Evolutionary conservation across 2,329 filamentous ascomycete species (phyloP).

Genomic region (Magnaporthiopsis incrustans): DNA sequence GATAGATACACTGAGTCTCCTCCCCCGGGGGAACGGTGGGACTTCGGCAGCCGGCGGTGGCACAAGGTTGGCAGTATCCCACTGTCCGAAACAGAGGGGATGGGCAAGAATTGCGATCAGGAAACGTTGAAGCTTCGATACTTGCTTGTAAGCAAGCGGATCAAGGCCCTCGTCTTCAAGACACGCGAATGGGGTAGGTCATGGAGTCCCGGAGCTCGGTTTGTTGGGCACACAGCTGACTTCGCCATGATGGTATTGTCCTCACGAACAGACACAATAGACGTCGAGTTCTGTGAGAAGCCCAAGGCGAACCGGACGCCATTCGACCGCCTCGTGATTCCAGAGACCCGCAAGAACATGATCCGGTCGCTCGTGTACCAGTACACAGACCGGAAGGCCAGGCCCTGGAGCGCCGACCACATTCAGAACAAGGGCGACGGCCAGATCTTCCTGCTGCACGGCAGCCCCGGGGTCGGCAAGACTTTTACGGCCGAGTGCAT

Average conservation of each 20-base stretch:
- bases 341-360: constrained; percentile 11
- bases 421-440: constrained; percentile 18
- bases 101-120: not conserved
- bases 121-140: not conserved
- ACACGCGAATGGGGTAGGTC: not conserved
- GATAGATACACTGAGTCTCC: too few relatives aligned
- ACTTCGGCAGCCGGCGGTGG: not conserved
- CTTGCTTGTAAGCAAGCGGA: not conserved
- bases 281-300: constrained; percentile 8
- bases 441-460: constrained; percentile 19
- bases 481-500: constrained; percentile 10
- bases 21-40: too few relatives aligned
- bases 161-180: constrained; percentile 2
- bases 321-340: constrained; percentile 12
- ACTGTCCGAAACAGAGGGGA: not conserved
- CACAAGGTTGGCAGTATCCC: not conserved
- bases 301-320: constrained; percentile 7
- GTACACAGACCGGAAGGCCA: constrained; percentile 2
- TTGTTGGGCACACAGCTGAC: not conserved
- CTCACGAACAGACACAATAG: not conserved
- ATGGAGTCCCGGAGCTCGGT: not conserved
- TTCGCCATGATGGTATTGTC: too few relatives aligned
- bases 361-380: constrained; percentile 13
- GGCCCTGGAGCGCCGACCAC: constrained; percentile 15
- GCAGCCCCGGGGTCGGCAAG: constrained; percentile 16